Conservation (phyloP, 1,284 basidiomycete genomes). For the Apiotrichum laibachii region DNA sequence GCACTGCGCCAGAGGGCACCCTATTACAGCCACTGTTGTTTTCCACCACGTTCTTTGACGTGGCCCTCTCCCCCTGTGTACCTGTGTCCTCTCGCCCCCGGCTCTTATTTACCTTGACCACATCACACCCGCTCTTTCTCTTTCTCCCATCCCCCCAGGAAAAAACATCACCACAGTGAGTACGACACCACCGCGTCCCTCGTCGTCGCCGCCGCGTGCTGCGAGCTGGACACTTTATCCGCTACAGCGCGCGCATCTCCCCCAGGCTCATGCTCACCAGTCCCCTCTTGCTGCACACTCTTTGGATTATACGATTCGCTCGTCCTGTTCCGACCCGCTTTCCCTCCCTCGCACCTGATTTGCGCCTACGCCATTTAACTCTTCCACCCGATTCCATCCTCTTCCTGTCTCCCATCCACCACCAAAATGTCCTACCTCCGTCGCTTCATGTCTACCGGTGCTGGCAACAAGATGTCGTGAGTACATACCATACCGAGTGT, state of each 20-base stretch:
- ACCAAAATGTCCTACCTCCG: slow-evolving; percentile 43
- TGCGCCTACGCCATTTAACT: background rate
- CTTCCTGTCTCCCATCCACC: background rate
- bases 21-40: background rate
- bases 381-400: background rate
- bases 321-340: background rate
- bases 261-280: too few species aligned
- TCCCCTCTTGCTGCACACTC: background rate
- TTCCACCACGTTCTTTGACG: background rate
- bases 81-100: background rate
- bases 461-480: slow-evolving; percentile 41
- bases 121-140: slow-evolving; percentile 1
- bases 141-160: background rate
- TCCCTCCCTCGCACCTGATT: too few species aligned
- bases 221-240: too few species aligned
- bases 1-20: too few species aligned
- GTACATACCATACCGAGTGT: slow-evolving; percentile 7
- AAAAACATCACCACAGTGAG: too few species aligned
- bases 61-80: background rate
- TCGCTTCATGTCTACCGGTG: slow-evolving; percentile 45
- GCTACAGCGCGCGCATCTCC: too few species aligned
- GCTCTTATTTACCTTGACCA: slow-evolving; percentile 36
- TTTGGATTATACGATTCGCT: background rate
- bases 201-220: too few species aligned
- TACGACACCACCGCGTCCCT: too few species aligned